Evolutionary conservation across 1,139 yeast genomes (phyloP).

Genomic region (Arxiozyma slooffiae): DNA sequence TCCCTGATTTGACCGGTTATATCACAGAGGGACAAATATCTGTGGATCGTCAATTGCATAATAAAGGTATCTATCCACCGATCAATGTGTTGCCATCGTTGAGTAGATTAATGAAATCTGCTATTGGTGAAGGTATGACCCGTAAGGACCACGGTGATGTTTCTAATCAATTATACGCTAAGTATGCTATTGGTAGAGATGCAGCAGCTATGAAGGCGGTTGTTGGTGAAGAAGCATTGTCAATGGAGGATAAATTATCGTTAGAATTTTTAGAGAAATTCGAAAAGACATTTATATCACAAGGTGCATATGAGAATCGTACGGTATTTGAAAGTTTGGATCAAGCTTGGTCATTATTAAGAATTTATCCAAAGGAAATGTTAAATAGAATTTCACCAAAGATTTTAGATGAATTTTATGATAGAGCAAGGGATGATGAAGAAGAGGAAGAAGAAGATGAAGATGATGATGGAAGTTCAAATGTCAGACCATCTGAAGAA

Average conservation of each 20-base stretch:
- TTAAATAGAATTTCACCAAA: conserved; percentile 97
- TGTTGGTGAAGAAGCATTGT: conserved; percentile 98
- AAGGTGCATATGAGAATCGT: conserved; percentile 95
- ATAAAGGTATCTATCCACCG: conserved; percentile 97
- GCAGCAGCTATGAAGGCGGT: conserved; percentile 99
- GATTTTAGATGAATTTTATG: conserved; percentile 89
- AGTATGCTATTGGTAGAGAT: conserved; percentile 98
- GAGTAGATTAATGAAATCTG: conserved; percentile 97
- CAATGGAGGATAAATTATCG: conserved; percentile 93
- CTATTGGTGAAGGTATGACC: conserved; percentile 99
- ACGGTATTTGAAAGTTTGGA: conserved; percentile 89
- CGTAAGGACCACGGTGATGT: conserved; percentile 99
- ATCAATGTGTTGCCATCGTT: conserved; percentile 94
- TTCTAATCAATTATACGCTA: conserved; percentile 95
- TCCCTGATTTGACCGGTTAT: conserved; percentile 99
- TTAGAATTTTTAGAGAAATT: conserved; percentile 95
- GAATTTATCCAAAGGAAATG: conserved; percentile 98
- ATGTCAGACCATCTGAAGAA: conserved; percentile 6
- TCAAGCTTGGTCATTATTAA: conserved; percentile 94
- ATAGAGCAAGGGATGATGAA: conserved; percentile 68
- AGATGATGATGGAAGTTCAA: conserved; percentile 31
- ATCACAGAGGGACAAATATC: conserved; percentile 98
- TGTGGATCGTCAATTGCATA: conserved; percentile 89
- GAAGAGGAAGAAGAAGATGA: conserved; percentile 38
- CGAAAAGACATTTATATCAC: conserved; percentile 88